A percentile compares a stretch with the other conserved stretches of the same genome.
phyloP scores from a whole-genome alignment of 2,329 filamentous ascomycete genomes.

The Fusarium incarnatum region DNA sequence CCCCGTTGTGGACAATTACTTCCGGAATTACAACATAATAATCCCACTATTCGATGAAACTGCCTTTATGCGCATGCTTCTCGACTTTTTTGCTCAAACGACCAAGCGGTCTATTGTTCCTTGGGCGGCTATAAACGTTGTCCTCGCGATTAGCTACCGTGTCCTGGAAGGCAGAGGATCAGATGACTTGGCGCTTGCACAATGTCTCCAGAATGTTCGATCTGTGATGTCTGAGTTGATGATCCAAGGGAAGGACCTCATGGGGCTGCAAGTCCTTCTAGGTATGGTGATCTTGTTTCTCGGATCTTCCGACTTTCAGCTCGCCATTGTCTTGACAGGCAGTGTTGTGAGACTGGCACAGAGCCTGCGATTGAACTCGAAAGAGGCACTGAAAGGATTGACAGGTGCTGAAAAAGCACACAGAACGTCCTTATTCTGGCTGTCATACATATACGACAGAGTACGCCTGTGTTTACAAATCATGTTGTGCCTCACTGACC shows the following conservation, averaged over 20 bases:
- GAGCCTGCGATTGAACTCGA: conserved; percentile 49
- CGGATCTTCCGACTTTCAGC: conserved; percentile 48
- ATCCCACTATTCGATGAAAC: conserved; percentile 52
- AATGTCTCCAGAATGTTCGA: conserved; percentile 49
- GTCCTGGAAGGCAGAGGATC: conserved; percentile 35
- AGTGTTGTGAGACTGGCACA: conserved; percentile 52
- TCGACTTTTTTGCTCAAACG: conserved; percentile 48
- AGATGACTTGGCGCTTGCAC: conserved; percentile 34
- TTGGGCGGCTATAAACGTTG: conserved; percentile 53
- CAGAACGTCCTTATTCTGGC: conserved; percentile 52
- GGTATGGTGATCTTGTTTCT: conserved; percentile 52
- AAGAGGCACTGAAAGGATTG: neutral
- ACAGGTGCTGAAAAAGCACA: conserved; percentile 31
- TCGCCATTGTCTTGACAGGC: conserved; percentile 49
- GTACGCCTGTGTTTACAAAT: neutral
- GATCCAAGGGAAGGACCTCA: conserved; percentile 45
- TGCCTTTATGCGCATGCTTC: conserved; percentile 51
- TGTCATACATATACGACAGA: conserved; percentile 52
- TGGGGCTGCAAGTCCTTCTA: conserved; percentile 51
- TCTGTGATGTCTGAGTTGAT: conserved; percentile 50
- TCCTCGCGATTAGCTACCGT: conserved; percentile 50
- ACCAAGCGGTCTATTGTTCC: conserved; percentile 30
- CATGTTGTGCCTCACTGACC: neutral
- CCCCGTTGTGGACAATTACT: conserved; percentile 38
- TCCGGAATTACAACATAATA: conserved; percentile 34